These are phyloP conservation scores for Cercospora sojina DNA, from an alignment of 2,329 filamentous ascomycete genomes.

Conservation along the genomic window DNA sequence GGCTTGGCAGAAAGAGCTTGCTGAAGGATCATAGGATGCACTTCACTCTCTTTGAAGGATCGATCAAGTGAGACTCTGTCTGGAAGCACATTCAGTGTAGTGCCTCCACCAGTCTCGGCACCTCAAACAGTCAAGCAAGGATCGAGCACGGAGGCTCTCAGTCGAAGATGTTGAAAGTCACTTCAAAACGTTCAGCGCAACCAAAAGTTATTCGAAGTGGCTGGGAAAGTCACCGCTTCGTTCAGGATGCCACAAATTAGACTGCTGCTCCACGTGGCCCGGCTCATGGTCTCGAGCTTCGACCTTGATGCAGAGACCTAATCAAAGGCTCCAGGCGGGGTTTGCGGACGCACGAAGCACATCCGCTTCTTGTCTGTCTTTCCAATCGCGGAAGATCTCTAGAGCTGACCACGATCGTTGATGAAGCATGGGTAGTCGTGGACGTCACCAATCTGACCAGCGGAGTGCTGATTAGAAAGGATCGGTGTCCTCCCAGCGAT, in stretches of 20 bases:
- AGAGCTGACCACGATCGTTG: not conserved
- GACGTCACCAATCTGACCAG: conserved; percentile 4
- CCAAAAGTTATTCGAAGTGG: not conserved
- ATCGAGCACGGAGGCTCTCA: not conserved
- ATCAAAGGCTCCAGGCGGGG: not conserved
- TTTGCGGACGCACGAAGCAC: not conserved
- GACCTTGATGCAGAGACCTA: not conserved
- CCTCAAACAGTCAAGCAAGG: not conserved
- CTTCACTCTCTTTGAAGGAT: not conserved
- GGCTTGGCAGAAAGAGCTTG: not conserved
- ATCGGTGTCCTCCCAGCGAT: not conserved
- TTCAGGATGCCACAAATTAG: not conserved
- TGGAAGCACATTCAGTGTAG: not conserved
- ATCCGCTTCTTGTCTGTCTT: not conserved
- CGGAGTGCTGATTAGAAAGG: not conserved
- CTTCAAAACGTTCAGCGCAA: not conserved
- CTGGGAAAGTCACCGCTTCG: not conserved
- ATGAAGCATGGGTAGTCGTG: not conserved
- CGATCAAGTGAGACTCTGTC: not conserved
- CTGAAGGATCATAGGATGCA: not conserved
- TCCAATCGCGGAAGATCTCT: conserved; percentile 14
- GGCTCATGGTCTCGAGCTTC: not conserved
- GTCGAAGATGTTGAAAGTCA: not conserved
- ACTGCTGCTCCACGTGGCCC: not conserved
- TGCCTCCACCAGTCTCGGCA: not conserved